phyloP scores from a whole-genome alignment of 2,329 filamentous ascomycete species.

The Onygenales sp. region DNA sequence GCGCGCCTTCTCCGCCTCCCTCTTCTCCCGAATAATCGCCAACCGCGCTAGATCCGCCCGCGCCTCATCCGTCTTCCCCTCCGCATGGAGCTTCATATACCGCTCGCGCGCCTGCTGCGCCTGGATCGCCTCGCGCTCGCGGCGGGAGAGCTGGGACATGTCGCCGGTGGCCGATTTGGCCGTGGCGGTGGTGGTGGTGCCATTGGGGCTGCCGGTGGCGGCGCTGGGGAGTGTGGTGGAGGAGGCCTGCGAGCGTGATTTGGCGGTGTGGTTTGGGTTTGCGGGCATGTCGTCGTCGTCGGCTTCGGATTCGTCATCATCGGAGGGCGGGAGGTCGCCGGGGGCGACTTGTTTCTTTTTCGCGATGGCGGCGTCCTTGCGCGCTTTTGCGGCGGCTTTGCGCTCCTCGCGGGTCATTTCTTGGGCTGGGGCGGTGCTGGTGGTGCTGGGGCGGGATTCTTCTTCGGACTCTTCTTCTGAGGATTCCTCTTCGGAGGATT shows the following conservation, averaged over 20 bases:
- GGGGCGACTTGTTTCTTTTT: slow-evolving; percentile 65
- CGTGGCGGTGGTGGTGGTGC: slow-evolving; percentile 23
- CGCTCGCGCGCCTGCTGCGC: slow-evolving; percentile 80
- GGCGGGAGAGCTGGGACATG: slow-evolving; percentile 50
- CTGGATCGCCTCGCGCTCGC: slow-evolving; percentile 70
- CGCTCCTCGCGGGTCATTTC: slow-evolving; percentile 77
- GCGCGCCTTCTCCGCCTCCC: slow-evolving; percentile 71
- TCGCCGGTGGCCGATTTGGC: slow-evolving; percentile 40
- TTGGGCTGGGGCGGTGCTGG: slow-evolving; percentile 36
- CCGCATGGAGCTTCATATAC: slow-evolving; percentile 84
- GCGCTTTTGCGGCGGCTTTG: slow-evolving; percentile 75
- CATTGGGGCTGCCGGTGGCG: slow-evolving; percentile 15
- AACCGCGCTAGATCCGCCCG: slow-evolving; percentile 80
- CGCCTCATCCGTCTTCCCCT: slow-evolving; percentile 94
- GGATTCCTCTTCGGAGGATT: slow-evolving; percentile 27
- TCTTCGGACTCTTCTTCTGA: slow-evolving; percentile 38
- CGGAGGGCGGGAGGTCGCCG: slow-evolving; percentile 72
- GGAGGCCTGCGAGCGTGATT: slow-evolving; percentile 61
- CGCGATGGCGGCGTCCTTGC: slow-evolving; percentile 80
- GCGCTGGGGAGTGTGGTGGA: slow-evolving; percentile 25
- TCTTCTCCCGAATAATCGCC: slow-evolving; percentile 71
- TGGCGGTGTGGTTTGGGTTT: slow-evolving; percentile 77
- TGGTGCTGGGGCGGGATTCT: slow-evolving; percentile 39
- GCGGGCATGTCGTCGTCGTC: slow-evolving; percentile 48
- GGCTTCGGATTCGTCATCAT: slow-evolving; percentile 30